A percentile compares a stretch with the other conserved stretches of the same genome.
Conservation (phyloP, 2,329 filamentous ascomycete genomes). For the Aspergillus sp. region DNA sequence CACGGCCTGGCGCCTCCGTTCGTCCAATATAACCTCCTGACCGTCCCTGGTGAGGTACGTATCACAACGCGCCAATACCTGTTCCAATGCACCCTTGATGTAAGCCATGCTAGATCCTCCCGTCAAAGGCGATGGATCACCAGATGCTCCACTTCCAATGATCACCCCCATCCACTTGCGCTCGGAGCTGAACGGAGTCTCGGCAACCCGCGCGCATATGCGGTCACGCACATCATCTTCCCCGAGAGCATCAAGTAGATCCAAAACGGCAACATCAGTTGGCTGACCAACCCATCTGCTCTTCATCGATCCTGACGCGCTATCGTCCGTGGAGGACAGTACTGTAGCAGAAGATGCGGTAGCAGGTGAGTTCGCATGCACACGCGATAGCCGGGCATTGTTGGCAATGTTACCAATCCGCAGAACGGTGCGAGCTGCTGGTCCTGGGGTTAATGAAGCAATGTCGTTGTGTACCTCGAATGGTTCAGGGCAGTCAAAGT, state of each 20-base stretch:
- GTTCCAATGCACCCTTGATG: slow-evolving; percentile 92
- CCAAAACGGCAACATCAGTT: slow-evolving; percentile 95
- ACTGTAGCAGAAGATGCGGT: slow-evolving; percentile 73
- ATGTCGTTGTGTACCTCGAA: slow-evolving; percentile 59
- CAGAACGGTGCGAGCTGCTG: slow-evolving; percentile 76
- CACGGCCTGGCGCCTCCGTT: slow-evolving; percentile 70
- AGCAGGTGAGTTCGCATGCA: slow-evolving; percentile 67
- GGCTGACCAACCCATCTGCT: slow-evolving; percentile 96
- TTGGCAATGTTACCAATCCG: slow-evolving; percentile 96
- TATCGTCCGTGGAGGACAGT: slow-evolving; percentile 76
- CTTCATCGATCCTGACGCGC: slow-evolving; percentile 61
- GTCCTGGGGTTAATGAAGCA: slow-evolving; percentile 59
- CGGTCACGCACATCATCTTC: slow-evolving; percentile 89
- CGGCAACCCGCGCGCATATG: slow-evolving; percentile 75
- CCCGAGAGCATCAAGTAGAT: slow-evolving; percentile 84
- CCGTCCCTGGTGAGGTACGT: slow-evolving; percentile 86
- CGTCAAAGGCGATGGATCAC: slow-evolving; percentile 49
- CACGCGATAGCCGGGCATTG: slow-evolving; percentile 77
- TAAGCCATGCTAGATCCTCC: slow-evolving; percentile 79
- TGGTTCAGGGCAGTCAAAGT: slow-evolving; percentile 68
- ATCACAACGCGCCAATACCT: slow-evolving; percentile 81
- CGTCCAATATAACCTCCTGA: slow-evolving; percentile 80
- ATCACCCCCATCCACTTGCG: slow-evolving; percentile 99
- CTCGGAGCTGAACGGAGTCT: slow-evolving; percentile 95
- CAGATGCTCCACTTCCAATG: slow-evolving; percentile 58